These are phyloP conservation scores for Lachnellula hyalina DNA, from an alignment of 2,329 filamentous ascomycete species.

Conservation along the genomic window DNA sequence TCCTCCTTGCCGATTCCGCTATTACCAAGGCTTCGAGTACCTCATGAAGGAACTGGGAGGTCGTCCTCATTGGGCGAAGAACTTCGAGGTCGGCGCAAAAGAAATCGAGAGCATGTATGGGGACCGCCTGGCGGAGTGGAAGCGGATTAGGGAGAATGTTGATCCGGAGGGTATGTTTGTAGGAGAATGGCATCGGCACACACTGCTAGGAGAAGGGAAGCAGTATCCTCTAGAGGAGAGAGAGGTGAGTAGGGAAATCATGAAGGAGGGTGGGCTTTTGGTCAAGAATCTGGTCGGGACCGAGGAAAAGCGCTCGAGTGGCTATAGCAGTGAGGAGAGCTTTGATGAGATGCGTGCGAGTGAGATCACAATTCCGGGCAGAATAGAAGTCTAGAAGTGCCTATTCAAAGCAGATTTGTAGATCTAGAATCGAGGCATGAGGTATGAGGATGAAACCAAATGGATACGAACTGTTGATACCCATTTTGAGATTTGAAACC, in stretches of 20 bases:
- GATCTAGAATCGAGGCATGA: not conserved
- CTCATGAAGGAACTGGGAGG: conserved; percentile 82
- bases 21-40: conserved; percentile 88
- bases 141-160: conserved; percentile 60
- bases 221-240: conserved; percentile 26
- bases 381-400: not conserved
- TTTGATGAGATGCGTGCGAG: conserved; percentile 27
- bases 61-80: conserved; percentile 89
- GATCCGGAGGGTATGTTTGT: conserved; percentile 85
- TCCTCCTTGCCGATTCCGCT: conserved; percentile 68
- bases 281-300: conserved; percentile 18
- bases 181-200: conserved; percentile 80
- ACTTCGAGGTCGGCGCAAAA: conserved; percentile 60
- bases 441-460: no score
- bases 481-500: no score
- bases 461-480: no score
- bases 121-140: conserved; percentile 59
- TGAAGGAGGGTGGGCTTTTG: conserved; percentile 22
- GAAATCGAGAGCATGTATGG: conserved; percentile 68
- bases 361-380: conserved; percentile 10
- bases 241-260: conserved; percentile 21
- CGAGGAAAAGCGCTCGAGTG: conserved; percentile 12
- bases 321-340: conserved; percentile 22
- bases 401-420: no score
- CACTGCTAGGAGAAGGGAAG: conserved; percentile 44